phyloP scores from a whole-genome alignment of 2,329 filamentous ascomycete species.

The Alternaria burnsii region DNA sequence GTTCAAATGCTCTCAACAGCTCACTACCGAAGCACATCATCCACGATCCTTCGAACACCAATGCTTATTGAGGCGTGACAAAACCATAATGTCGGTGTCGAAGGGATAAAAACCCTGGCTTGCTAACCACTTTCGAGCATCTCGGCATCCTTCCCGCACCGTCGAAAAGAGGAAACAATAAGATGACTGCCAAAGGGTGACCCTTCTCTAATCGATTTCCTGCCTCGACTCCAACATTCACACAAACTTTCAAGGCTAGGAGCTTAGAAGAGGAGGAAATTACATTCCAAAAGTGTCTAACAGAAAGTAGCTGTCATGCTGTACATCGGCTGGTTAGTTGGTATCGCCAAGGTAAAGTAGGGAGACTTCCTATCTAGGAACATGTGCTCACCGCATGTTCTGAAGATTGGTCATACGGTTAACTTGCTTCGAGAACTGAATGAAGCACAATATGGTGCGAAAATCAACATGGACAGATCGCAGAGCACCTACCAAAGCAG shows the following conservation, averaged over 20 bases:
- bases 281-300: background rate
- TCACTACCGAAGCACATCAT: background rate
- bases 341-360: background rate
- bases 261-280: background rate
- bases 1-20: background rate
- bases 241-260: background rate
- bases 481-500: background rate
- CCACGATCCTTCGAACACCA: background rate
- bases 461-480: background rate
- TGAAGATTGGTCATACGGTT: background rate
- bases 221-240: background rate
- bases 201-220: background rate
- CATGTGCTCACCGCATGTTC: background rate
- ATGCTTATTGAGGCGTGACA: background rate
- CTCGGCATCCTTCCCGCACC: background rate
- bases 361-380: background rate
- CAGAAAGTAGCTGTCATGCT: background rate
- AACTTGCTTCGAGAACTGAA: too few relatives aligned
- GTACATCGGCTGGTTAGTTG: background rate
- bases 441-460: too few relatives aligned
- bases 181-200: background rate
- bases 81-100: background rate
- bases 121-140: background rate
- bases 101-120: background rate
- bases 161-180: background rate